Evolutionary conservation across 768 basidiomycete genomes (phyloP).

Genomic region (Panellus pusillus): DNA sequence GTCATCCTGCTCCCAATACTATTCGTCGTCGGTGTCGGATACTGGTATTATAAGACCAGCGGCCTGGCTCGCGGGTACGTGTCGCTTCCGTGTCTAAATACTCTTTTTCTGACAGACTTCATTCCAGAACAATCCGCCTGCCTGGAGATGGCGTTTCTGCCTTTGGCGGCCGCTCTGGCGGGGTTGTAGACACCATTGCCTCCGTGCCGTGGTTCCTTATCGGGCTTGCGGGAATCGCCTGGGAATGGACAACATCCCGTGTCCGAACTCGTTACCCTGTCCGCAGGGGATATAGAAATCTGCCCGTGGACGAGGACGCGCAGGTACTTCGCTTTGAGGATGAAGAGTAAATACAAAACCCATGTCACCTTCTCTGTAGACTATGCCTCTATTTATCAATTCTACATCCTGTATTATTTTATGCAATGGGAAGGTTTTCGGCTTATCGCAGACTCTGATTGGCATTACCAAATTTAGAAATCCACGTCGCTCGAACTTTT

Average conservation of each 20-base stretch:
- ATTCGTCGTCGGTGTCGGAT: conserved; percentile 73
- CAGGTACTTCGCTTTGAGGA: conserved; percentile 85
- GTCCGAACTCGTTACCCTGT: conserved; percentile 45
- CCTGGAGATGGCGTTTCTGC: conserved; percentile 52
- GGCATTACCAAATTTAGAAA: too few relatives aligned
- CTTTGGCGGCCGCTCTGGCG: conserved; percentile 42
- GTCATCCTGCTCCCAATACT: conserved; percentile 75
- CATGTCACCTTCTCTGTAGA: conserved; percentile 21
- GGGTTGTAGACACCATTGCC: conserved; percentile 68
- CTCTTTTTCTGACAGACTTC: conserved; percentile 15
- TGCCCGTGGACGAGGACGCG: conserved; percentile 86
- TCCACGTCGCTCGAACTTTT: too few relatives aligned
- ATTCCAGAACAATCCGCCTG: conserved; percentile 69
- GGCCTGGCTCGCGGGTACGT: conserved; percentile 76
- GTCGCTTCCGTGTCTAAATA: neutral
- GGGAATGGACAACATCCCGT: conserved; percentile 58
- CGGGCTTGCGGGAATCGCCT: conserved; percentile 73
- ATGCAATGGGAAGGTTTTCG: neutral
- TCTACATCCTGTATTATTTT: conserved; percentile 19
- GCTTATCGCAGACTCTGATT: neutral
- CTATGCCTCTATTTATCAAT: conserved; percentile 18
- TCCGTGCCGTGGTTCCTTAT: conserved; percentile 90
- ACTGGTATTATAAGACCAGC: conserved; percentile 79
- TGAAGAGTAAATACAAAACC: conserved; percentile 44
- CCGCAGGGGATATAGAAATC: conserved; percentile 69